These are phyloP conservation scores for Lasiosphaeris hirsuta DNA, from an alignment of 495 filamentous ascomycete species.

Conservation along the genomic window DNA sequence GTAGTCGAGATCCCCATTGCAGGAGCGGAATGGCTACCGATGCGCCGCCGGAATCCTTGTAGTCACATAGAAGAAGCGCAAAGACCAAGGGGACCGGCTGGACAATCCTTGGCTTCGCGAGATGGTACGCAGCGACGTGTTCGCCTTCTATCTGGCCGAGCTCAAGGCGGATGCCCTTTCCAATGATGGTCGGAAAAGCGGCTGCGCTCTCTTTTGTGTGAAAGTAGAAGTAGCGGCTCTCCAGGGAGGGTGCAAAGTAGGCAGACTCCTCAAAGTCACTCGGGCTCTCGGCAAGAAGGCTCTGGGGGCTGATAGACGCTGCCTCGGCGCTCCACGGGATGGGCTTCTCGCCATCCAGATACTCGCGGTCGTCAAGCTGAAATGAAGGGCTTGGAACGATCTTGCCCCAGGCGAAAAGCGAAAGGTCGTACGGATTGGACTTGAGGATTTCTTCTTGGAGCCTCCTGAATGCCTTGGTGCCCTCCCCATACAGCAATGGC, in stretches of 20 bases:
- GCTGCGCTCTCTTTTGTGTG: background rate
- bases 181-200: background rate
- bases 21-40: no score
- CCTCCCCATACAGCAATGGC: slow-evolving; percentile 23
- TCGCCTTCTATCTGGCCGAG: background rate
- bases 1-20: no score
- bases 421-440: slow-evolving; percentile 25
- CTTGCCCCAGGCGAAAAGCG: slow-evolving; percentile 27
- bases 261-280: slow-evolving; percentile 18
- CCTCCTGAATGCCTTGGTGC: background rate
- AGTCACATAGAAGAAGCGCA: no score
- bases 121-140: no score
- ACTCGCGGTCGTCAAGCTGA: background rate
- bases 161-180: background rate
- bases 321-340: slow-evolving; percentile 5
- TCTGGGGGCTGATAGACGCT: background rate
- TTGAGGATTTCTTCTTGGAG: slow-evolving; percentile 17
- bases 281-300: slow-evolving; percentile 21
- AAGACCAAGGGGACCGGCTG: no score
- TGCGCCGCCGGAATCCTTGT: no score
- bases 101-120: no score
- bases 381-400: background rate
- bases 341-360: background rate
- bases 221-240: slow-evolving; percentile 11
- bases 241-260: slow-evolving; percentile 7